These are phyloP conservation scores for Datisca glomerata DNA, from an alignment of 306 rosid genomes.

Conservation along the genomic window DNA sequence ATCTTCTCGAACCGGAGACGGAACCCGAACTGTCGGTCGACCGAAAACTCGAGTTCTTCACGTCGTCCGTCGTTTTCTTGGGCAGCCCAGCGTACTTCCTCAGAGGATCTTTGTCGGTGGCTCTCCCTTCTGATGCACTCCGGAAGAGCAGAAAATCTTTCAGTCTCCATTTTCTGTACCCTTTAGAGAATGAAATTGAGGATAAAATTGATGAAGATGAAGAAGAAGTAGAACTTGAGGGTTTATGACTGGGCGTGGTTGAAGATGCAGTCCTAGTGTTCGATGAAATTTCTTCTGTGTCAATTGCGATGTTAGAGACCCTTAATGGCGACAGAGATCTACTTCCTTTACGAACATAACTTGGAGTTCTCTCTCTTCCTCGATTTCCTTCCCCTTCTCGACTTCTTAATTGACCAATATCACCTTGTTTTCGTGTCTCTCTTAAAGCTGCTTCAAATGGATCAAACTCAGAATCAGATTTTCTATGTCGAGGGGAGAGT, in stretches of 20 bases:
- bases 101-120: conserved; percentile 39
- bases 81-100: conserved; percentile 33
- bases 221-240: conserved; percentile 15
- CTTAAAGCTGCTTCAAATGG: conserved; percentile 35
- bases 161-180: conserved; percentile 56
- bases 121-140: conserved; percentile 84
- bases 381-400: conserved; percentile 10
- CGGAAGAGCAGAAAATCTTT: conserved; percentile 65
- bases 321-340: conserved; percentile 74
- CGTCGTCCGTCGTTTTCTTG: conserved; percentile 43
- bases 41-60: conserved; percentile 58
- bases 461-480: conserved; percentile 21
- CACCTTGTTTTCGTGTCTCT: conserved; percentile 17
- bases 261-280: conserved; percentile 24
- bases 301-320: conserved; percentile 40
- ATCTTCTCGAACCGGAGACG: conserved; percentile 40
- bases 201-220: conserved; percentile 37
- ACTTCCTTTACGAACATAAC: conserved; percentile 31
- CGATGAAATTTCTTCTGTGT: conserved; percentile 19
- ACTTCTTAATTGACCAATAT: neutral
- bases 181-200: conserved; percentile 50
- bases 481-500: conserved; percentile 24
- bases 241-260: conserved; percentile 20
- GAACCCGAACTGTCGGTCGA: conserved; percentile 57
- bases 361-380: conserved; percentile 31